Conservation (phyloP, 2,329 filamentous ascomycete genomes). For the Penicillium concentricum region DNA sequence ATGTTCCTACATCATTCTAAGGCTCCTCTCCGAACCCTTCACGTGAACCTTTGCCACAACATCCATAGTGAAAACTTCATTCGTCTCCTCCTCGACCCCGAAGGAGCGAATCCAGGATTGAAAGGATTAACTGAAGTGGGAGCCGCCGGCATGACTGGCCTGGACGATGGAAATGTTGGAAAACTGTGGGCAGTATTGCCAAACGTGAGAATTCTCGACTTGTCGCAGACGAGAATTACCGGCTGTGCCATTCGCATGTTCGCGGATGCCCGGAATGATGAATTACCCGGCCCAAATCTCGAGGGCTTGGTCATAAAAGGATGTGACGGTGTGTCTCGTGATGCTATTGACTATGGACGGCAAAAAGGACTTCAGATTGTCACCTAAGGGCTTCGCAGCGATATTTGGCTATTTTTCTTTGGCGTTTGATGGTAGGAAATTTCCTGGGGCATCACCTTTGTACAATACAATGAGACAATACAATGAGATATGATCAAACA, state of each 20-base stretch:
- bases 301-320: constrained; percentile 27
- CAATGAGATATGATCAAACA: background rate
- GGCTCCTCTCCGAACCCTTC: constrained; percentile 25
- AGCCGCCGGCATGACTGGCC: constrained; percentile 23
- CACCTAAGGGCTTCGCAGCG: constrained; percentile 1
- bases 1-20: constrained; percentile 20
- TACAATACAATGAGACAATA: background rate
- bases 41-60: constrained; percentile 29
- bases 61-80: constrained; percentile 17
- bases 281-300: constrained; percentile 15
- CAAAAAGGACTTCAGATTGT: constrained; percentile 29
- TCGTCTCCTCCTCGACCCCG: constrained; percentile 1
- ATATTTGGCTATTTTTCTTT: background rate
- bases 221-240: constrained; percentile 37
- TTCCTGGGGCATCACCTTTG: background rate
- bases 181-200: constrained; percentile 24
- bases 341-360: constrained; percentile 37
- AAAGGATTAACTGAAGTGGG: constrained; percentile 31
- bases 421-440: background rate
- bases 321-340: constrained; percentile 33
- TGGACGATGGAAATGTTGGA: constrained; percentile 28
- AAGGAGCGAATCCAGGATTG: constrained; percentile 4
- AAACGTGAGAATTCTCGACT: constrained; percentile 33
- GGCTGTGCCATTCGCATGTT: constrained; percentile 36
- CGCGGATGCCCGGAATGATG: constrained; percentile 22